These are phyloP conservation scores for Dryas integrifolia DNA, from an alignment of 331 rosid genomes.

Conservation along the genomic window DNA sequence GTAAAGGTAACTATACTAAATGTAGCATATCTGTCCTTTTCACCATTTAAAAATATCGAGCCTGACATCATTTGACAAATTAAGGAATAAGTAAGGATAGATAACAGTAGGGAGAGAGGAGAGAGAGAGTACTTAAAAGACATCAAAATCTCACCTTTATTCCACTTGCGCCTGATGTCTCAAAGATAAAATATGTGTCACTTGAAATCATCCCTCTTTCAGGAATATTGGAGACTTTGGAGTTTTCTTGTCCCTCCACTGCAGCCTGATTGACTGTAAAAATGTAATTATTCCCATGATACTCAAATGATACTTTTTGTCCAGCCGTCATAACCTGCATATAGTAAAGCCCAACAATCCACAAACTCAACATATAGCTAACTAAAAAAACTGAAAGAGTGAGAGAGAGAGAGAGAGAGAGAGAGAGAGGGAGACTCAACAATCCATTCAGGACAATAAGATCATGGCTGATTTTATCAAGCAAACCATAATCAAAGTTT, in stretches of 20 bases:
- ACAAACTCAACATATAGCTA: neutral
- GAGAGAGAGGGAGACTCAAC: neutral
- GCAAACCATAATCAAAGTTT: neutral
- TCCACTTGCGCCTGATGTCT: constrained; percentile 76
- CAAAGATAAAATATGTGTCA: constrained; percentile 82
- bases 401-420: too few relatives aligned
- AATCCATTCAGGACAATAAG: neutral
- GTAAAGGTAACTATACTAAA: neutral
- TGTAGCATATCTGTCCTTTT: neutral
- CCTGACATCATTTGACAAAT: neutral
- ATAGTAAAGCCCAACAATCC: constrained; percentile 16
- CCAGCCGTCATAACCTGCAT: constrained; percentile 84
- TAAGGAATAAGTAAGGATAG: neutral
- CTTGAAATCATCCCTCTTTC: constrained; percentile 85
- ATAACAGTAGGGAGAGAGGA: too few relatives aligned
- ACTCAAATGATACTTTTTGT: constrained; percentile 81
- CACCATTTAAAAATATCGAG: neutral
- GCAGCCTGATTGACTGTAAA: constrained; percentile 71
- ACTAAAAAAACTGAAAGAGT: too few relatives aligned
- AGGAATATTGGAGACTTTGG: constrained; percentile 44
- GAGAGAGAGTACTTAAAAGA: neutral
- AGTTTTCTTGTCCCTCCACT: constrained; percentile 65
- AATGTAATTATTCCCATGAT: constrained; percentile 72
- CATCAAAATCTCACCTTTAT: constrained; percentile 61
- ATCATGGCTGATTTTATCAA: neutral